Conservation (phyloP, 2,329 filamentous ascomycete species). For the Verticillium longisporum region DNA sequence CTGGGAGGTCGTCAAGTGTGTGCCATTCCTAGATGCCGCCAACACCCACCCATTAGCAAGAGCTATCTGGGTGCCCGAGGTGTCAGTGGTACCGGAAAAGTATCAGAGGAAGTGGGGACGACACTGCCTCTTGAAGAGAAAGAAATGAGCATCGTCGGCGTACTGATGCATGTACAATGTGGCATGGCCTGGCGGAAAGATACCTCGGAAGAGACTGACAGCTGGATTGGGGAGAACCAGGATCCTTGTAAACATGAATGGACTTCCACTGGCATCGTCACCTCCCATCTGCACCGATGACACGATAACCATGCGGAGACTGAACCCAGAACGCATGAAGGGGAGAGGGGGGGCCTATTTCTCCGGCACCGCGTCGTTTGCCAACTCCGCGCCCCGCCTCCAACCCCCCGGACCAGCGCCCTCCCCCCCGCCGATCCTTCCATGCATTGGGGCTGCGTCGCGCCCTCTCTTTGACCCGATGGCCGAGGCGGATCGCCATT, state of each 20-base stretch:
- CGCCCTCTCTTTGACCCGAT: background rate
- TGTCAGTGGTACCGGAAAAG: conserved; percentile 59
- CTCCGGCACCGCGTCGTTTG: background rate
- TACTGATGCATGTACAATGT: background rate
- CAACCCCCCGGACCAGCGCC: background rate
- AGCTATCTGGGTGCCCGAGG: conserved; percentile 74
- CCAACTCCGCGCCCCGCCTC: background rate
- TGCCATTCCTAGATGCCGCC: conserved; percentile 72
- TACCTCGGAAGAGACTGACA: background rate
- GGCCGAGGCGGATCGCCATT: background rate
- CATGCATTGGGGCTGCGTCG: background rate
- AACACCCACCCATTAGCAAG: conserved; percentile 68
- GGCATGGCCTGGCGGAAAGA: background rate
- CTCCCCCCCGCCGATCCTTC: background rate
- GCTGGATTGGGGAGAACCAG: background rate
- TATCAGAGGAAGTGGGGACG: conserved; percentile 75
- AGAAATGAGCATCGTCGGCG: conserved; percentile 10
- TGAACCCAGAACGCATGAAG: background rate
- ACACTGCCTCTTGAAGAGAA: conserved; percentile 74
- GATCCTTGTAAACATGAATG: background rate
- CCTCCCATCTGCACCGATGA: background rate
- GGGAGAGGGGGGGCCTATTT: background rate
- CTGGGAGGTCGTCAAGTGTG: conserved; percentile 74
- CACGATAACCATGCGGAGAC: background rate
- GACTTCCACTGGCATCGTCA: background rate